These are phyloP conservation scores for Simplicillium aogashimaense DNA, from an alignment of 2,329 filamentous ascomycete species.

Conservation along the genomic window DNA sequence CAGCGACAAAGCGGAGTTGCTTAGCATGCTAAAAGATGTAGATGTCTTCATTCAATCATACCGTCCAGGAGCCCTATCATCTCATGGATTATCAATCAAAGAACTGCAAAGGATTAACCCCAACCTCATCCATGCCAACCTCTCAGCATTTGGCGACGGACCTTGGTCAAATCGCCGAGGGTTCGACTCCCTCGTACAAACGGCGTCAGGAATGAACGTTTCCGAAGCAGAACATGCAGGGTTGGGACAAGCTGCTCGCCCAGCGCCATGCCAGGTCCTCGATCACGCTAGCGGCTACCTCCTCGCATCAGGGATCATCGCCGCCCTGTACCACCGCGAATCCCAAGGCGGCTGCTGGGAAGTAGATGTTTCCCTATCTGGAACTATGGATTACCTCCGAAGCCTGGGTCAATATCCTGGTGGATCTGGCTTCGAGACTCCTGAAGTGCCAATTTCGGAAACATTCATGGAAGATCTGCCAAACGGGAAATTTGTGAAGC, in stretches of 20 bases:
- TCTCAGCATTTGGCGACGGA: conserved; percentile 42
- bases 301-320: conserved; percentile 40
- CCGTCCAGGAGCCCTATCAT: conserved; percentile 47
- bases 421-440: neutral
- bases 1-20: conserved; percentile 38
- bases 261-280: conserved; percentile 43
- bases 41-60: conserved; percentile 58
- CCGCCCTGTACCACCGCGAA: conserved; percentile 37
- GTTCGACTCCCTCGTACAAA: conserved; percentile 43
- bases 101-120: conserved; percentile 28
- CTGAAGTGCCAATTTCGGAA: too few relatives aligned
- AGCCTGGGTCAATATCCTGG: conserved; percentile 37
- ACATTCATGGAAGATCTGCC: too few relatives aligned
- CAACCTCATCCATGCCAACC: conserved; percentile 35
- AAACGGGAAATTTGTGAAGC: too few relatives aligned
- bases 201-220: conserved; percentile 44
- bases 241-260: conserved; percentile 24
- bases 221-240: conserved; percentile 39
- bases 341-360: conserved; percentile 31
- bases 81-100: conserved; percentile 24
- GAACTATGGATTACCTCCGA: conserved; percentile 43
- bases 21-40: conserved; percentile 44
- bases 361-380: conserved; percentile 46
- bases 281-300: conserved; percentile 47
- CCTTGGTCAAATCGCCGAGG: conserved; percentile 32